phyloP scores from a whole-genome alignment of 768 basidiomycete species.

The Collybia sordida region DNA sequence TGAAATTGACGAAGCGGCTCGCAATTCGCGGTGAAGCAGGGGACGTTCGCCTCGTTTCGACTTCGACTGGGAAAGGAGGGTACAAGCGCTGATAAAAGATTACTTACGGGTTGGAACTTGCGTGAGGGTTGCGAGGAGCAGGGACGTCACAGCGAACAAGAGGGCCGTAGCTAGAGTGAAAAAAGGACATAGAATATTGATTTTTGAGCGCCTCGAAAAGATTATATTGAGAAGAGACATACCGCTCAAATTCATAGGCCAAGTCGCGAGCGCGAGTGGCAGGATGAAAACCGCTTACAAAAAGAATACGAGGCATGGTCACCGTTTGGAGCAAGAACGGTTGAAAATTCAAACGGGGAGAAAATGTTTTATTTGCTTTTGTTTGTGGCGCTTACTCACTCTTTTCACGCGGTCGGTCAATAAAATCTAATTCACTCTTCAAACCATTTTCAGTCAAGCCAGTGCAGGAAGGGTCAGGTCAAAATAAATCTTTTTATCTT shows the following conservation, averaged over 20 bases:
- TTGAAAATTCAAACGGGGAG: constrained; percentile 17
- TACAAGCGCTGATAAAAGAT: constrained; percentile 19
- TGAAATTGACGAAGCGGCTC: constrained; percentile 15
- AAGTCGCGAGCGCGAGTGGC: constrained; percentile 82
- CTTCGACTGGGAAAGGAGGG: constrained; percentile 19
- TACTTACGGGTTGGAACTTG: constrained; percentile 83
- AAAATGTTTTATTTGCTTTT: constrained; percentile 17
- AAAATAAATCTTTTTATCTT: not conserved
- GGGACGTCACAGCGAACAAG: constrained; percentile 89
- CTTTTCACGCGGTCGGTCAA: constrained; percentile 8
- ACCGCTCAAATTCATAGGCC: constrained; percentile 89
- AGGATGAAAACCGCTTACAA: constrained; percentile 84
- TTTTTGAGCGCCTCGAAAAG: not conserved
- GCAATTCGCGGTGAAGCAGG: constrained; percentile 20
- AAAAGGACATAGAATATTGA: not conserved
- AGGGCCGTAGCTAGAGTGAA: constrained; percentile 64
- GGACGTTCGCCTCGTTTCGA: constrained; percentile 31
- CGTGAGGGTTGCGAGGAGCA: constrained; percentile 77
- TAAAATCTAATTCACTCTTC: constrained; percentile 17
- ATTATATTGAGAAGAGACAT: constrained; percentile 2
- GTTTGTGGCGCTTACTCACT: constrained; percentile 34
- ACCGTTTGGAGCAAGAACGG: constrained; percentile 19
- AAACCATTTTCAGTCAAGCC: not conserved
- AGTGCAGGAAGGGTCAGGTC: not conserved
- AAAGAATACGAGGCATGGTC: constrained; percentile 78